These are phyloP conservation scores for Diaporthe sp. DNA, from an alignment of 2,329 filamentous ascomycete genomes.

Conservation along the genomic window DNA sequence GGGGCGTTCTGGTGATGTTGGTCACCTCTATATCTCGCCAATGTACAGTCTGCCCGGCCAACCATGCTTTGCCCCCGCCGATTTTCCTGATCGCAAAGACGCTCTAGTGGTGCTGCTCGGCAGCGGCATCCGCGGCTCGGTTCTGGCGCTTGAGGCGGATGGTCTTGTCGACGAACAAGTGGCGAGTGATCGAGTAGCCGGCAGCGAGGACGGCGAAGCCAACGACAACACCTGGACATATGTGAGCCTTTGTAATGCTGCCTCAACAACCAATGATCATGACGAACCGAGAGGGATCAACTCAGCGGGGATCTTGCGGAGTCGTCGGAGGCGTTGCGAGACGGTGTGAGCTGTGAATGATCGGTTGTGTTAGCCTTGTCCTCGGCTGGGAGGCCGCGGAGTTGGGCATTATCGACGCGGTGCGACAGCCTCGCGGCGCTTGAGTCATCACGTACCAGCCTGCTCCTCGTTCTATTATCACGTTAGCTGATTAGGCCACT, in stretches of 20 bases:
- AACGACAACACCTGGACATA: slow-evolving; percentile 81
- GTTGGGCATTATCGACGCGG: not conserved
- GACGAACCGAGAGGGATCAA: slow-evolving; percentile 91
- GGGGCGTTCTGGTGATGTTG: slow-evolving; percentile 34
- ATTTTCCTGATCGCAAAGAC: slow-evolving; percentile 32
- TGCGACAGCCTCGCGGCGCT: slow-evolving; percentile 37
- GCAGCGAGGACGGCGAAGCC: slow-evolving; percentile 86
- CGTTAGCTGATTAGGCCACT: slow-evolving; percentile 53
- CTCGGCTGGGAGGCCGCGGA: not conserved
- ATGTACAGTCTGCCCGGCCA: slow-evolving; percentile 41
- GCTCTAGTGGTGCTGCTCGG: slow-evolving; percentile 53
- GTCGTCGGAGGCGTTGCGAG: slow-evolving; percentile 91
- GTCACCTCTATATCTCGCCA: slow-evolving; percentile 38
- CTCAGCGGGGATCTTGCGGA: slow-evolving; percentile 93
- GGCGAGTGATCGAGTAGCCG: slow-evolving; percentile 84
- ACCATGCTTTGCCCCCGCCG: slow-evolving; percentile 39
- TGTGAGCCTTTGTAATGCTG: slow-evolving; percentile 46
- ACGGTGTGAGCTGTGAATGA: slow-evolving; percentile 86
- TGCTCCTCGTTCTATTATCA: slow-evolving; percentile 74
- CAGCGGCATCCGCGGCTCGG: slow-evolving; percentile 58
- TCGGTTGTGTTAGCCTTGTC: slow-evolving; percentile 29
- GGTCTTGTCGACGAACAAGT: slow-evolving; percentile 91
- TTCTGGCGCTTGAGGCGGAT: slow-evolving; percentile 86
- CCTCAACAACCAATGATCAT: slow-evolving; percentile 41
- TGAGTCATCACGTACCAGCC: slow-evolving; percentile 67